phyloP scores from a whole-genome alignment of 139 green algal species.

The Nannochloris sp. region DNA sequence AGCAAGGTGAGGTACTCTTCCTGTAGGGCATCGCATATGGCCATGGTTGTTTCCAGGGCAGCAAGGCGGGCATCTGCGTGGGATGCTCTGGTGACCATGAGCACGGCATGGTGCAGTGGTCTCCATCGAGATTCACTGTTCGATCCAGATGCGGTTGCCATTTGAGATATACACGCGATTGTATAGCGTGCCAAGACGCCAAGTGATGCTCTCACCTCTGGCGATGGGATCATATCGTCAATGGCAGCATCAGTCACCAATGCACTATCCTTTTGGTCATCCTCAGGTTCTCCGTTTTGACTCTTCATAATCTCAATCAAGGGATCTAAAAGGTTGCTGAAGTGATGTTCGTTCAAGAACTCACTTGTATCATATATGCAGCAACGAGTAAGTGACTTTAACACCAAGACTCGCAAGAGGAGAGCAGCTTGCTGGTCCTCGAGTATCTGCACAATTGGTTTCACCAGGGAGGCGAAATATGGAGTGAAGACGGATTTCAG shows the following conservation, averaged over 20 bases:
- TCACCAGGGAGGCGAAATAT: slow-evolving; percentile 62
- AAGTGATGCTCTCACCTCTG: slow-evolving; percentile 7
- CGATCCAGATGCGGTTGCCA: slow-evolving; percentile 58
- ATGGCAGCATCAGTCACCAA: background rate
- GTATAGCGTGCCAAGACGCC: slow-evolving; percentile 20
- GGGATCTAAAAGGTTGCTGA: slow-evolving; percentile 45
- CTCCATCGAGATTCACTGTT: slow-evolving; percentile 71
- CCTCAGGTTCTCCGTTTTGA: no score
- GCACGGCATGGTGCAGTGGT: slow-evolving; percentile 64
- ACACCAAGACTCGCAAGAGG: slow-evolving; percentile 36
- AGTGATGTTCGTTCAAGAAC: slow-evolving; percentile 46
- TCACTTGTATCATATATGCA: slow-evolving; percentile 64
- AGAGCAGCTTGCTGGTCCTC: background rate
- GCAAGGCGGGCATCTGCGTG: slow-evolving; percentile 15
- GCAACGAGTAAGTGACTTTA: slow-evolving; percentile 69
- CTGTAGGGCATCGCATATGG: slow-evolving; percentile 49
- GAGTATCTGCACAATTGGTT: slow-evolving; percentile 25
- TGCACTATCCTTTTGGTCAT: no score
- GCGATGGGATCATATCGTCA: background rate
- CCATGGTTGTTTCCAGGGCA: slow-evolving; percentile 12
- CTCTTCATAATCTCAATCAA: slow-evolving; percentile 18
- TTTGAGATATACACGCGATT: slow-evolving; percentile 44
- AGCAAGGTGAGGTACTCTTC: slow-evolving; percentile 82
- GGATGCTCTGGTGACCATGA: slow-evolving; percentile 32
- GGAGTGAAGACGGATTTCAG: slow-evolving; percentile 80